Percentiles rank a stretch among this genome's conserved stretches.
Conservation (phyloP, 2,329 filamentous ascomycete species). For the Penicillium freii region DNA sequence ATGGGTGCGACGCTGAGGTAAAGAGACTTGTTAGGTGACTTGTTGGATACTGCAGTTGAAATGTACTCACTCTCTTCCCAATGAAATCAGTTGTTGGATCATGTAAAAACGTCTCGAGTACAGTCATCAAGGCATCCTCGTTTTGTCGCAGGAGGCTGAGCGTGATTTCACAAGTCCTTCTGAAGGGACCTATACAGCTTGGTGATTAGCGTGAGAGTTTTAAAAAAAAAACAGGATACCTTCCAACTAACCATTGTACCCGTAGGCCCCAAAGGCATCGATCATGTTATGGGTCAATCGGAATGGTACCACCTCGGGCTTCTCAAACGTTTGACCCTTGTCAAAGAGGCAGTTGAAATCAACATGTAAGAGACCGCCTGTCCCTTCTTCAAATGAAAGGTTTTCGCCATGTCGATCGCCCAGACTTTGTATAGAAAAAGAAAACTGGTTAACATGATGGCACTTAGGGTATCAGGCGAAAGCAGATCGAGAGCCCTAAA, state of each 20-base stretch:
- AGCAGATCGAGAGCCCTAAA: background rate
- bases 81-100: conserved; percentile 94
- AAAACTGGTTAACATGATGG: background rate
- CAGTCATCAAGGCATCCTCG: conserved; percentile 95
- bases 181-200: conserved; percentile 64
- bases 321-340: conserved; percentile 92
- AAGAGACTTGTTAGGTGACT: background rate
- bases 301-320: conserved; percentile 93
- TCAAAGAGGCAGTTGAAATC: conserved; percentile 99
- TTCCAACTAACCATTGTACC: conserved; percentile 65
- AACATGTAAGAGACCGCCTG: conserved; percentile 92
- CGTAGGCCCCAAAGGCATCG: conserved; percentile 92
- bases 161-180: conserved; percentile 85
- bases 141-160: conserved; percentile 81
- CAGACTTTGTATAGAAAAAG: conserved; percentile 49
- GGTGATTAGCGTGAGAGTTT: conserved; percentile 2
- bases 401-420: conserved; percentile 98
- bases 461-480: background rate
- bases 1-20: conserved; percentile 50
- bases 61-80: conserved; percentile 58
- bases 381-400: conserved; percentile 88
- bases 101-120: conserved; percentile 94
- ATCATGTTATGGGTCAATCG: conserved; percentile 98
- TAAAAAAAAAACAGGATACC: background rate
- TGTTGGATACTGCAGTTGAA: background rate